Evolutionary conservation across 2,329 filamentous ascomycete genomes (phyloP).

Genomic region (Nemania serpens): DNA sequence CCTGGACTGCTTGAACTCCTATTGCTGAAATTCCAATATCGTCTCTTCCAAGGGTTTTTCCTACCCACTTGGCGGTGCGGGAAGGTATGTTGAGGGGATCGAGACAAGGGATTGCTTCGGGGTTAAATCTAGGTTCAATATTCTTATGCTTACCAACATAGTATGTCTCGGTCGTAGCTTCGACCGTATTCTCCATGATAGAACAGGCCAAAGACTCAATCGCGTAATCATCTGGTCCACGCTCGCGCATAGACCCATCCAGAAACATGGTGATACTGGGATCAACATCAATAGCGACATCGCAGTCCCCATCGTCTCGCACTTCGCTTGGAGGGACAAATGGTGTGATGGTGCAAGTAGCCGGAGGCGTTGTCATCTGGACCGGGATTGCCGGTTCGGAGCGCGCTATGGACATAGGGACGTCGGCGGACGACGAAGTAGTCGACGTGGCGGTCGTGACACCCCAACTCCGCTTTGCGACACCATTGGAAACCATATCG

Average conservation of each 20-base stretch:
- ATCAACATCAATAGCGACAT: not conserved
- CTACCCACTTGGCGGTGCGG: not conserved
- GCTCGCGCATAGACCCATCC: not conserved
- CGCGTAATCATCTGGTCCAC: slow-evolving; percentile 22
- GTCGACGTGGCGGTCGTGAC: slow-evolving; percentile 7
- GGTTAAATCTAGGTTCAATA: not conserved
- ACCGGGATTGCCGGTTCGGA: slow-evolving; percentile 8
- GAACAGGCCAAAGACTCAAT: slow-evolving; percentile 22
- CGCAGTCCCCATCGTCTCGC: slow-evolving; percentile 2
- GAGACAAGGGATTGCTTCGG: not conserved
- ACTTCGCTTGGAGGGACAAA: slow-evolving; percentile 2
- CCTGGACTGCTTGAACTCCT: too few relatives aligned
- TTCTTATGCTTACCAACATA: slow-evolving; percentile 19
- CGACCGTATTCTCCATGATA: slow-evolving; percentile 22
- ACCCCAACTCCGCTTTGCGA: not conserved
- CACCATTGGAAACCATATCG: too few relatives aligned
- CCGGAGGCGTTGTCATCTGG: slow-evolving; percentile 11
- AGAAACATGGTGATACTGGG: not conserved
- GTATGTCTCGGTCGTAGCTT: slow-evolving; percentile 21
- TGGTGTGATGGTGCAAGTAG: slow-evolving; percentile 3
- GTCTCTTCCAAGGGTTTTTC: not conserved
- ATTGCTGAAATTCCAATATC: too few relatives aligned
- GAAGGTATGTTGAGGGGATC: not conserved
- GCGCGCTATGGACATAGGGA: slow-evolving; percentile 3
- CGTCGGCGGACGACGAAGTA: slow-evolving; percentile 14